Evolutionary conservation across 345 rosid genomes (phyloP).

Genomic region (Gossypium thurberi): DNA sequence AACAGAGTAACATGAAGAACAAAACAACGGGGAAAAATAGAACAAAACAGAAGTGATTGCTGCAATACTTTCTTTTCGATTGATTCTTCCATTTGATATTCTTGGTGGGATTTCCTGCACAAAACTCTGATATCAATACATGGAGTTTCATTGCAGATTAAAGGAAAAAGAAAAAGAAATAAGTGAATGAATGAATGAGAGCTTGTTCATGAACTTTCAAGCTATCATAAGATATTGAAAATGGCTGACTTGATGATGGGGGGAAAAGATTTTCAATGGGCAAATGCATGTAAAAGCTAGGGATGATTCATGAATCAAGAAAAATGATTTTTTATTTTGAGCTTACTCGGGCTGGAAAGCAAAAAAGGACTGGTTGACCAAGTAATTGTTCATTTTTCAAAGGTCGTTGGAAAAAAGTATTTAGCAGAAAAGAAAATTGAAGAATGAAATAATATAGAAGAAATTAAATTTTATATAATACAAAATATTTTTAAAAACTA

Average conservation of each 20-base stretch:
- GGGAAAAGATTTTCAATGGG: no score
- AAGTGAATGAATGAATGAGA: neutral
- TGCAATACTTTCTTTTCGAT: neutral
- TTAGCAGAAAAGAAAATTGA: no score
- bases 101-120: neutral
- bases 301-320: no score
- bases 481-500: no score
- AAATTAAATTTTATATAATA: no score
- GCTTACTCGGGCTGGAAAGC: neutral
- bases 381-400: no score
- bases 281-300: no score
- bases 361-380: no score
- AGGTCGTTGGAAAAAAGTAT: no score
- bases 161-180: neutral
- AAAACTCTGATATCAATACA: neutral
- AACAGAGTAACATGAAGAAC: neutral
- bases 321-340: neutral
- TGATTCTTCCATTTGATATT: slow-evolving; percentile 4
- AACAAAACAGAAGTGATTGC: slow-evolving; percentile 4
- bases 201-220: neutral
- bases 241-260: neutral
- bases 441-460: no score
- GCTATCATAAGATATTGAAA: neutral
- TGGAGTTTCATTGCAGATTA: neutral
- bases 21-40: slow-evolving; percentile 7